Conservation (phyloP, 108 stramenopile genomes). For the Nannochloropsis gaditana region DNA sequence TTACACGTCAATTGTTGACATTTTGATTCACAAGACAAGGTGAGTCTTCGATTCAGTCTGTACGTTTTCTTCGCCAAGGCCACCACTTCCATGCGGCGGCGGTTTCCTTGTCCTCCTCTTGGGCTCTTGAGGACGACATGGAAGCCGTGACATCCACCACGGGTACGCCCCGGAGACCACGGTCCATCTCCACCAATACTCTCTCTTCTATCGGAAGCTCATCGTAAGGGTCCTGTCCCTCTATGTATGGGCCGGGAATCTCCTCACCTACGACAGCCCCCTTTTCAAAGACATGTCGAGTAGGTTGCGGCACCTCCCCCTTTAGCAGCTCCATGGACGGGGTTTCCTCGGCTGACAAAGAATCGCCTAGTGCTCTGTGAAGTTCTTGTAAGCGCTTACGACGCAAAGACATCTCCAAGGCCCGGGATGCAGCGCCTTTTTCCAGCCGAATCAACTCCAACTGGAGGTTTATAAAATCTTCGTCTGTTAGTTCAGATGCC, state of each 20-base stretch:
- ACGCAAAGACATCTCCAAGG: background rate
- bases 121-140: background rate
- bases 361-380: background rate
- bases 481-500: background rate
- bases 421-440: background rate
- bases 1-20: too few relatives aligned
- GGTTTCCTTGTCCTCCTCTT: background rate
- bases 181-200: background rate
- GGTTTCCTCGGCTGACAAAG: background rate
- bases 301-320: background rate
- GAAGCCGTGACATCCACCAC: conserved; percentile 3
- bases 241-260: background rate
- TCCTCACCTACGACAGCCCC: background rate
- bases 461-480: background rate
- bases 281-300: background rate
- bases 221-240: background rate
- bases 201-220: background rate
- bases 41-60: too few relatives aligned
- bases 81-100: background rate
- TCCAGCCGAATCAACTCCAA: conserved; percentile 16
- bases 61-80: background rate
- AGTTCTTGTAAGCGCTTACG: background rate
- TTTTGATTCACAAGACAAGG: too few relatives aligned
- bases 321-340: background rate
- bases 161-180: background rate